Evolutionary conservation across 2,329 filamentous ascomycete species (phyloP).

Genomic region (Claviceps monticola): DNA sequence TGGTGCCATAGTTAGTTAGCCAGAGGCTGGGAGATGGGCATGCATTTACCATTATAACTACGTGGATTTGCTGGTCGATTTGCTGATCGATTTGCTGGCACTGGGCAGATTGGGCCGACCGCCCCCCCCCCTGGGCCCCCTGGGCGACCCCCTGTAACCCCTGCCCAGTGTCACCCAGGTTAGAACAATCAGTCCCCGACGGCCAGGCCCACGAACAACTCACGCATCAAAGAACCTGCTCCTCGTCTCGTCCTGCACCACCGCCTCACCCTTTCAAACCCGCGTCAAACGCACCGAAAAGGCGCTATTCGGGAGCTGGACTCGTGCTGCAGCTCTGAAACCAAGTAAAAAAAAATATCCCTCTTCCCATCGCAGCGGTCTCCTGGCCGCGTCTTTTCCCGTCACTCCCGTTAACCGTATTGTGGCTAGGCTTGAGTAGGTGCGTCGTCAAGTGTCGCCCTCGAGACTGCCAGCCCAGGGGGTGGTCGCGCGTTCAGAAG

Average conservation of each 20-base stretch:
- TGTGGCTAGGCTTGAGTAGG: conserved; percentile 16
- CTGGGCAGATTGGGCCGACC: neutral
- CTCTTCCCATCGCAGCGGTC: neutral
- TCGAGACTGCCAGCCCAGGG: conserved; percentile 7
- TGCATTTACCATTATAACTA: too few relatives aligned
- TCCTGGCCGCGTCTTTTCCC: neutral
- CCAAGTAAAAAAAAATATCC: conserved; percentile 12
- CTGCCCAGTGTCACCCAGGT: neutral
- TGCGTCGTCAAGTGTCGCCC: conserved; percentile 12
- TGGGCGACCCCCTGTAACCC: neutral
- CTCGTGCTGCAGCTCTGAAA: conserved; percentile 19
- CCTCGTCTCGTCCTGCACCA: conserved; percentile 9
- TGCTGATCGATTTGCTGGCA: neutral
- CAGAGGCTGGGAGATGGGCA: too few relatives aligned
- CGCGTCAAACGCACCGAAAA: conserved; percentile 17
- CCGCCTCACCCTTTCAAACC: conserved; percentile 13
- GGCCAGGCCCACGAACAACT: conserved; percentile 10
- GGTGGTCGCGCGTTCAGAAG: neutral
- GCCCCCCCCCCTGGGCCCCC: neutral
- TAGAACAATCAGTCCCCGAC: neutral
- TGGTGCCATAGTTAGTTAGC: too few relatives aligned
- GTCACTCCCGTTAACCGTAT: conserved; percentile 7
- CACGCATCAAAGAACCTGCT: conserved; percentile 8
- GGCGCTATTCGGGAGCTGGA: conserved; percentile 19
- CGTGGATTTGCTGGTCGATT: too few relatives aligned